These are phyloP conservation scores for Skeletonema potamos DNA, from an alignment of 108 stramenopile genomes.

Conservation along the genomic window DNA sequence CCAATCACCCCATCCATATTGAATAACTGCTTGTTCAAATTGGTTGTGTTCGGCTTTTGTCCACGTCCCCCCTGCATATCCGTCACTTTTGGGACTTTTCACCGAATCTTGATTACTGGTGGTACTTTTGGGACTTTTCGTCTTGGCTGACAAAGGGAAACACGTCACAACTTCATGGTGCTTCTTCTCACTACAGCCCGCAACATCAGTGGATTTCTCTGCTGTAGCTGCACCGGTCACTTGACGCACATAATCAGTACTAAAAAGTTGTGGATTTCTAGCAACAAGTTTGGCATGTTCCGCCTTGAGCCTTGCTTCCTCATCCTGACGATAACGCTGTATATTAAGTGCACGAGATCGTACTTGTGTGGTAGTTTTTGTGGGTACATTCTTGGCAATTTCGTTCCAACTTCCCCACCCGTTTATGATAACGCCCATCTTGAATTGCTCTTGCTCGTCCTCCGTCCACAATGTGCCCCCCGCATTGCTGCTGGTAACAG, in stretches of 20 bases:
- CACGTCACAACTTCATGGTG: no score
- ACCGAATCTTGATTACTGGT: no score
- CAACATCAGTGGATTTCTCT: no score
- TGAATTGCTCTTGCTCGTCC: conserved; percentile 11
- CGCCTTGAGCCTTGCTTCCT: conserved; percentile 3
- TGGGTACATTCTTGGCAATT: conserved; percentile 5
- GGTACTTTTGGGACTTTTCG: not conserved
- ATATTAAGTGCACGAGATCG: conserved; percentile 20
- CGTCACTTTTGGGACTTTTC: not conserved
- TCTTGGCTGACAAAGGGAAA: no score
- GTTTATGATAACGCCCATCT: conserved; percentile 4
- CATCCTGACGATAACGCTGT: not conserved
- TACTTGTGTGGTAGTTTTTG: conserved; percentile 7
- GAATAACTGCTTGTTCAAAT: not conserved
- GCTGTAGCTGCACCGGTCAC: not conserved
- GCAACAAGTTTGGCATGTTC: conserved; percentile 5
- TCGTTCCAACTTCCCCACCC: conserved; percentile 16
- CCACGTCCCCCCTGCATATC: not conserved
- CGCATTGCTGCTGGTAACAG: not conserved
- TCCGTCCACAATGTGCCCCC: conserved; percentile 14
- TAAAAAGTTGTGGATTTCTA: conserved; percentile 1
- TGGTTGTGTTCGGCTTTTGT: not conserved
- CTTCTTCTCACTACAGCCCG: not conserved
- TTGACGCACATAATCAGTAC: not conserved
- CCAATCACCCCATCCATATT: not conserved